phyloP scores from a whole-genome alignment of 768 basidiomycete genomes.

The Boletus fagicola region DNA sequence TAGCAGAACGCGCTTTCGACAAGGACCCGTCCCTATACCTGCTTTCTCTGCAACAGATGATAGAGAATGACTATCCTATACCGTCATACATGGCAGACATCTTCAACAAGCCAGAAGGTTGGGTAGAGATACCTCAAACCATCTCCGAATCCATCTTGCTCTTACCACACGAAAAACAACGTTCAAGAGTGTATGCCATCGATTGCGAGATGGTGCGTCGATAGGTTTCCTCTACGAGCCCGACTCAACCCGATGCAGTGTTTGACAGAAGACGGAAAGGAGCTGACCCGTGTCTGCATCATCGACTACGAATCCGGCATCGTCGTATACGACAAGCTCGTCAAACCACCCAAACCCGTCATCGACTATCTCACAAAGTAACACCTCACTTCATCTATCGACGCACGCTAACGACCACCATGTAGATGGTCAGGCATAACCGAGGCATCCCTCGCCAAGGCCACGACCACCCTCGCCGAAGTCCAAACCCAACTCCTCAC shows the following conservation, averaged over 20 bases:
- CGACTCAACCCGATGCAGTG: slow-evolving; percentile 50
- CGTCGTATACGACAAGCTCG: slow-evolving; percentile 84
- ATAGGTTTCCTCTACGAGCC: not conserved
- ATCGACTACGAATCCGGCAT: slow-evolving; percentile 72
- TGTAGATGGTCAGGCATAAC: slow-evolving; percentile 93
- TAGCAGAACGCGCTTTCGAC: slow-evolving; percentile 61
- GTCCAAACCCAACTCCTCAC: slow-evolving; percentile 72
- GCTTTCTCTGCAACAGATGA: slow-evolving; percentile 81
- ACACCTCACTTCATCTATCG: slow-evolving; percentile 6
- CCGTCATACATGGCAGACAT: slow-evolving; percentile 81
- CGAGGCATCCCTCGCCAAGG: slow-evolving; percentile 57
- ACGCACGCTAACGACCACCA: not conserved
- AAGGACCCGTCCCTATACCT: slow-evolving; percentile 69
- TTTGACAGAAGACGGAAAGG: slow-evolving; percentile 84
- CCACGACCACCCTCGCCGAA: slow-evolving; percentile 75
- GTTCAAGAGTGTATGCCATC: slow-evolving; percentile 68
- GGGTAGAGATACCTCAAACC: slow-evolving; percentile 77
- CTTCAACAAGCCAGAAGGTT: slow-evolving; percentile 62
- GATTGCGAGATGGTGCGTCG: slow-evolving; percentile 93
- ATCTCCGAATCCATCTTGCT: slow-evolving; percentile 32
- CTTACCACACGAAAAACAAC: slow-evolving; percentile 30
- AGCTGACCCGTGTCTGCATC: slow-evolving; percentile 80
- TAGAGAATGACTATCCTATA: slow-evolving; percentile 90
- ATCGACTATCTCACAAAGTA: slow-evolving; percentile 91
- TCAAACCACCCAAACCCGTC: slow-evolving; percentile 83